These are phyloP conservation scores for Trichoderma harzianum DNA, from an alignment of 2,329 filamentous ascomycete species.

Conservation along the genomic window DNA sequence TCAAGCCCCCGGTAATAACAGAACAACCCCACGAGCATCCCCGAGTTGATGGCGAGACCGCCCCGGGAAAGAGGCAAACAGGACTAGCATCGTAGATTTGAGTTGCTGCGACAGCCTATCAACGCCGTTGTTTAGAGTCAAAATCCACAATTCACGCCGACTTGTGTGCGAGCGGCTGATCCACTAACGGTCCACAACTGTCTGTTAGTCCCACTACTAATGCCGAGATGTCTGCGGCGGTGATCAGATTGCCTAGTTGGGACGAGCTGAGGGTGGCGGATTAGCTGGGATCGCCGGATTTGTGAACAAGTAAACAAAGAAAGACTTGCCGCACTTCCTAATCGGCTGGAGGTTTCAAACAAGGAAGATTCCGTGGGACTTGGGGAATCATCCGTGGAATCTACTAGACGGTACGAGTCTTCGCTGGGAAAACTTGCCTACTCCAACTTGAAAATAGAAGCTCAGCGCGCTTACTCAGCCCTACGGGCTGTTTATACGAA, in stretches of 20 bases:
- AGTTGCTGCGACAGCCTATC: neutral
- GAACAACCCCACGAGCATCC: slow-evolving; percentile 1
- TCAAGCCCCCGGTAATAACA: neutral
- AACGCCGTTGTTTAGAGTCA: neutral
- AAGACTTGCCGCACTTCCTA: neutral
- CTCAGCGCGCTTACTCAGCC: neutral
- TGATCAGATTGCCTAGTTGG: neutral
- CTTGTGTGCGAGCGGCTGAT: neutral
- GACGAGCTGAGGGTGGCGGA: neutral
- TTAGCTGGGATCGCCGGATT: neutral
- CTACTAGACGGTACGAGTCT: neutral
- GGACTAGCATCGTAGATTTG: neutral
- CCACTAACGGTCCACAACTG: neutral
- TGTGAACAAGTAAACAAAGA: neutral
- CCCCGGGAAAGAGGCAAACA: neutral
- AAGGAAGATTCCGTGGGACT: neutral
- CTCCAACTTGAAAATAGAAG: neutral
- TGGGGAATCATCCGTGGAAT: neutral
- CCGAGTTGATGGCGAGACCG: slow-evolving; percentile 13
- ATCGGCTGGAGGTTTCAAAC: neutral
- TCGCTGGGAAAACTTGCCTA: neutral
- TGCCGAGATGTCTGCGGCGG: neutral
- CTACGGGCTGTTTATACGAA: neutral
- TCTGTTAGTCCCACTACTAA: neutral
- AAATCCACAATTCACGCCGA: neutral